Conservation (phyloP, 177 flowering plant genomes). For the Viscum album region DNA sequence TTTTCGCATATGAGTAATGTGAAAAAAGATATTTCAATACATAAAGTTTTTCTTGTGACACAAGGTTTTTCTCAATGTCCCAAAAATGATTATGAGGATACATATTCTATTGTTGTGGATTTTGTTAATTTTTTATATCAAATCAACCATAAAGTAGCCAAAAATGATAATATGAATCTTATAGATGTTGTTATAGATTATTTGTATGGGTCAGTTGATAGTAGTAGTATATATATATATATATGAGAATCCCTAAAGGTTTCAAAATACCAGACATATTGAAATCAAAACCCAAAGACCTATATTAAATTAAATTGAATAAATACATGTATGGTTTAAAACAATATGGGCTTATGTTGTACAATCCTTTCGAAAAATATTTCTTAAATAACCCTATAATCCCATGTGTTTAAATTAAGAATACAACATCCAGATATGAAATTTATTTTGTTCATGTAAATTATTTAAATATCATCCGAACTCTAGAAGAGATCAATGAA, state of each 20-base stretch:
- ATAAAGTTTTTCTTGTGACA: neutral
- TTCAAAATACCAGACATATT: no score
- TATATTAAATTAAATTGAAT: neutral
- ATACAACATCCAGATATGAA: no score
- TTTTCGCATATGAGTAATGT: neutral
- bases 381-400: neutral
- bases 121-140: neutral
- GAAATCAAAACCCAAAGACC: no score
- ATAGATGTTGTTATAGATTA: neutral
- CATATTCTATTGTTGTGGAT: neutral
- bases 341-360: neutral
- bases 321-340: neutral
- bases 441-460: no score
- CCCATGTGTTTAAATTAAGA: no score
- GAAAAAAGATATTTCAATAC: neutral
- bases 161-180: neutral
- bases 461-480: no score
- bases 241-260: conserved; percentile 5
- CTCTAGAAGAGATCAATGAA: no score
- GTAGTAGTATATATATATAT: no score
- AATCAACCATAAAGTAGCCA: neutral
- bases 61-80: neutral
- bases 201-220: neutral
- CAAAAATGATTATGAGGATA: neutral
- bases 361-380: neutral